Conservation (phyloP, 352 stramenopile genomes). For the Globisporangium orthogonon region DNA sequence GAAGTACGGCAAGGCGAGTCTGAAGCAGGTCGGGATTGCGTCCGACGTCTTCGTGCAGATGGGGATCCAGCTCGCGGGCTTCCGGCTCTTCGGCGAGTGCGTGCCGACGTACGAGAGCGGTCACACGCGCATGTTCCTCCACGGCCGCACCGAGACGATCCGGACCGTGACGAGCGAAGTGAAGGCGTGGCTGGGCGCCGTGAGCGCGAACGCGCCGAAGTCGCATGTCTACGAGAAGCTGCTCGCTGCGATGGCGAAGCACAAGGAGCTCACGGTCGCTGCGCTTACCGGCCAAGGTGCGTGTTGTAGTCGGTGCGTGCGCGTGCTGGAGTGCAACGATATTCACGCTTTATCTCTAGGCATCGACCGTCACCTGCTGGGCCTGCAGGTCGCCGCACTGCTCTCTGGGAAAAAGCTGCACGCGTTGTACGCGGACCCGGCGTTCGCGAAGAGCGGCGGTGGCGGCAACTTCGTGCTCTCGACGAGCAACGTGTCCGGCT, state of each 20-base stretch:
- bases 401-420: conserved; percentile 59
- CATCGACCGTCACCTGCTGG: conserved; percentile 92
- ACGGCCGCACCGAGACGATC: conserved; percentile 90
- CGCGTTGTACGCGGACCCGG: conserved; percentile 76
- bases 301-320: neutral
- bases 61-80: conserved; percentile 90
- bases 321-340: neutral
- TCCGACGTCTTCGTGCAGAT: conserved; percentile 94
- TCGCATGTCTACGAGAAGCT: conserved; percentile 51
- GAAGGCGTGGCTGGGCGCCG: conserved; percentile 68
- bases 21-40: conserved; percentile 77
- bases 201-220: conserved; percentile 35
- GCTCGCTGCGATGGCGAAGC: conserved; percentile 63
- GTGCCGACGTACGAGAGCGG: conserved; percentile 94
- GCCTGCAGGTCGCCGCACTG: conserved; percentile 83
- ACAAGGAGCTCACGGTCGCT: conserved; percentile 81
- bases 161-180: conserved; percentile 72
- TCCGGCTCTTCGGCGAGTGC: conserved; percentile 80
- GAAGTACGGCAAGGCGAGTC: conserved; percentile 72
- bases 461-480: conserved; percentile 90
- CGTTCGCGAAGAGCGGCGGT: conserved; percentile 80
- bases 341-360: conserved; percentile 11
- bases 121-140: conserved; percentile 90
- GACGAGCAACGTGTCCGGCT: conserved; percentile 92
- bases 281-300: conserved; percentile 58